These are phyloP conservation scores for Cryptosporidium meleagridis DNA, from an alignment of 169 alveolate genomes.

Conservation along the genomic window DNA sequence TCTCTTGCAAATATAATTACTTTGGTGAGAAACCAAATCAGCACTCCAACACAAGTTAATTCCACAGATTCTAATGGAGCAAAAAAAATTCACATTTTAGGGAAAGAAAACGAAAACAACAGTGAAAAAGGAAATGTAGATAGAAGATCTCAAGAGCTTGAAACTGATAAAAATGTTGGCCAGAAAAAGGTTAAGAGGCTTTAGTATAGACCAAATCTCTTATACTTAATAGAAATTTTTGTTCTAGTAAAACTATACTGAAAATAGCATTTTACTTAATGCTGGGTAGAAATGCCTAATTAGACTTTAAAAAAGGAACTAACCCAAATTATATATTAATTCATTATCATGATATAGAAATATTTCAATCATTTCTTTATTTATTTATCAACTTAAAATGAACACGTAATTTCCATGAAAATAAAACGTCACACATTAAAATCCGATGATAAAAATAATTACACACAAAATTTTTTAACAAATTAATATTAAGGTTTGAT, in stretches of 20 bases:
- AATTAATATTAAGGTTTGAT: not conserved
- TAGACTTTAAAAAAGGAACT: not conserved
- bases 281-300: not conserved
- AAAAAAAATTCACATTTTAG: conserved; percentile 46
- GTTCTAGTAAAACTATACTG: not conserved
- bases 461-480: not conserved
- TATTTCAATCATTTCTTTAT: not conserved
- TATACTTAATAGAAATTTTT: not conserved
- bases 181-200: conserved; percentile 17
- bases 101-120: not conserved
- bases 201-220: not conserved
- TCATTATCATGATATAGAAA: not conserved
- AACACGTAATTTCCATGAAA: not conserved
- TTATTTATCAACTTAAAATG: not conserved
- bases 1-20: conserved; percentile 57
- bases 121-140: not conserved
- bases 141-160: not conserved
- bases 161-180: not conserved
- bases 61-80: not conserved
- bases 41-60: not conserved
- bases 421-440: not conserved
- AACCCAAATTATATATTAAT: not conserved
- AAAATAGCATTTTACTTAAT: not conserved
- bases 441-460: not conserved
- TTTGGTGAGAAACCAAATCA: conserved; percentile 48